These are phyloP conservation scores for Trypanosomatidae sp. DNA, from an alignment of 208 protist genomes.

Conservation along the genomic window DNA sequence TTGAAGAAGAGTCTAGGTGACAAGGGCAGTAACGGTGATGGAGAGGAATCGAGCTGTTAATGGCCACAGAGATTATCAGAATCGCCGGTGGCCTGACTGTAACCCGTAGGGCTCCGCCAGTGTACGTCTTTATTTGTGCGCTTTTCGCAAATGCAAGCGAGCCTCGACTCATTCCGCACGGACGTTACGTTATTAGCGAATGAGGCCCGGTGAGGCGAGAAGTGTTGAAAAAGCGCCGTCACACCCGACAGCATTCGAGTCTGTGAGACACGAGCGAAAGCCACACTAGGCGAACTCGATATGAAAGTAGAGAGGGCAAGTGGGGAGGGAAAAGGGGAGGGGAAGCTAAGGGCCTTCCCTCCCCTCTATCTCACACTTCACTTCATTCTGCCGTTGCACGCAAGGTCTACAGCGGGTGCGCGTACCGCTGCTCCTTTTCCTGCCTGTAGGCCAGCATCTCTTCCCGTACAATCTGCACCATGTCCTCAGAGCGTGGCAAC, in stretches of 20 bases:
- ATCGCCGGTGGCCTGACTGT: background rate
- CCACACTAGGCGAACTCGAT: background rate
- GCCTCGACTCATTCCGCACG: background rate
- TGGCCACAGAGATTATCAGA: too few relatives aligned
- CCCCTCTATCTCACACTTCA: background rate
- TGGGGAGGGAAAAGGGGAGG: background rate
- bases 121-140: background rate
- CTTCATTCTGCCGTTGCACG: background rate
- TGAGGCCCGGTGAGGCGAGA: background rate
- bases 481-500: constrained; percentile 81
- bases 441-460: constrained; percentile 80
- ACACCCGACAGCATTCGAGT: background rate
- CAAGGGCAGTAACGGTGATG: background rate
- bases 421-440: constrained; percentile 38
- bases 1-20: background rate
- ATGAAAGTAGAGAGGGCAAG: background rate
- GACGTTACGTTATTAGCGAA: background rate
- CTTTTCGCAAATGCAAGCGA: background rate
- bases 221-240: background rate
- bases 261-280: background rate
- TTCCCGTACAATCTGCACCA: constrained; percentile 82
- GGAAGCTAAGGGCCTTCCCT: background rate
- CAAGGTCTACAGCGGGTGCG: constrained; percentile 7
- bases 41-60: background rate
- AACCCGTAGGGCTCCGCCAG: too few relatives aligned